Evolutionary conservation across 805 yeast species (phyloP).

Genomic region (Metschnikowia kofuensis): DNA sequence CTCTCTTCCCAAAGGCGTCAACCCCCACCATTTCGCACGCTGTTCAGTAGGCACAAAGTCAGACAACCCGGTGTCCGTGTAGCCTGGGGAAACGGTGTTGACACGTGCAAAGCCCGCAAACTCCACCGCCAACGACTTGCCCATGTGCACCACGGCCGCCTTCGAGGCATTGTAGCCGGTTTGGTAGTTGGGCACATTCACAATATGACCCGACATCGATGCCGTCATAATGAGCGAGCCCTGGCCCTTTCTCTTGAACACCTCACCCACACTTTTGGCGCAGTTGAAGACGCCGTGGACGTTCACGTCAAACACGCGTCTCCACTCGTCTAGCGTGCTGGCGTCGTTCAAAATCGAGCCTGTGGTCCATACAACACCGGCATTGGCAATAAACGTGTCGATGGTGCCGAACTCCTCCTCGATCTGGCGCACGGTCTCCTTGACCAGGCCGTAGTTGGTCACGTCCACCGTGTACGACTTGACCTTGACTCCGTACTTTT

Average conservation of each 20-base stretch:
- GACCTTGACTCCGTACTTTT: slow-evolving; percentile 56
- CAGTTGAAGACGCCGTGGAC: slow-evolving; percentile 40
- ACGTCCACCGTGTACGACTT: slow-evolving; percentile 66
- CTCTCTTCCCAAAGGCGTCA: slow-evolving; percentile 23
- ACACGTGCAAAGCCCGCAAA: slow-evolving; percentile 22
- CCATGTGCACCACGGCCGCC: slow-evolving; percentile 22
- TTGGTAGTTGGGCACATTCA: slow-evolving; percentile 82
- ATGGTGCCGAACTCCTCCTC: slow-evolving; percentile 72
- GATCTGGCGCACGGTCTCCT: slow-evolving; percentile 46
- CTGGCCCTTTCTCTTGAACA: slow-evolving; percentile 66
- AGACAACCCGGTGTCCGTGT: slow-evolving; percentile 21
- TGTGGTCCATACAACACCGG: slow-evolving; percentile 61
- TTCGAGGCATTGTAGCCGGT: slow-evolving; percentile 43
- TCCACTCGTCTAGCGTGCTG: slow-evolving; percentile 60
- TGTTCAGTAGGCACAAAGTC: slow-evolving; percentile 21
- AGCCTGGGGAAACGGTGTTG: slow-evolving; percentile 22
- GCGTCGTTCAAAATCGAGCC: slow-evolving; percentile 40
- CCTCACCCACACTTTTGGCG: slow-evolving; percentile 68
- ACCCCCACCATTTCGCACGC: slow-evolving; percentile 23
- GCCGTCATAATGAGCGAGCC: slow-evolving; percentile 86
- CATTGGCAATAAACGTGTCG: slow-evolving; percentile 85
- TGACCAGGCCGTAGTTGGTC: slow-evolving; percentile 48
- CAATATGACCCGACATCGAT: slow-evolving; percentile 87
- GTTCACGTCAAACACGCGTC: slow-evolving; percentile 57
- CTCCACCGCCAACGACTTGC: slow-evolving; percentile 22